Base-by-base conservation (phyloP, 2,329 filamentous ascomycete species). In the Penicillium occitanis region DNA sequence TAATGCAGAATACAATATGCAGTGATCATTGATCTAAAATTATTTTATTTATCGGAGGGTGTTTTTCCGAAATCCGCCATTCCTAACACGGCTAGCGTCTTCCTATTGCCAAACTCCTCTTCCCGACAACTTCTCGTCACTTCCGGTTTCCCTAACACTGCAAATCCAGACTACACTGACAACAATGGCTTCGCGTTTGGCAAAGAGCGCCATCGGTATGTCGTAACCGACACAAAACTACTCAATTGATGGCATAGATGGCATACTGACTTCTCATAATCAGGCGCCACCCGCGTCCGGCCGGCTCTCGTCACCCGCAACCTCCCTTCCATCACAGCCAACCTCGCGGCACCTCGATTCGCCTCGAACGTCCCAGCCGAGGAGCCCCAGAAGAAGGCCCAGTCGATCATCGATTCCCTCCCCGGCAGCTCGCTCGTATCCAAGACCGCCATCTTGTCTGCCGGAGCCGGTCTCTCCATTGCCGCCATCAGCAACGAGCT, bases 401-500 rank as follows among this genome's bases (percentile, higher is more conserved):
- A 96, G 85, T 96, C 93, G 71, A 91, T 99, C 82, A 85, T 99
- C 77, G 93, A 99, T 76, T 85, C 93, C 70, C 87, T 99, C 64
- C 95, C 95, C 76, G 95, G 96, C 75, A 97, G 88, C 87, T 94
- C 87, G 78, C 85, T 97, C 71, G 84, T 96, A 78, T 96, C 92
- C 82, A 99, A 99, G 90, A 93, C 92, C 73, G 95, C 95, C 77
- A 94, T 97, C 79, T 90, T 99, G 76, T 98, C 94, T 78, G 93
- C 92, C 75, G 90, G 90, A 71, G 92, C 95, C 76, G 94, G 91
- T 83, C 83, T 96, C 74, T 93, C 91, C 76, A 87, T 96, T 81
- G 96, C 95, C 79, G 95, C 93, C 77, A 93, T 99, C 84, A 96
- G 91, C 89, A 99, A 96, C 85, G 95, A 99, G 88, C 93, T 98